A percentile compares a stretch with the other conserved stretches of the same genome.
Evolutionary conservation across 2,329 filamentous ascomycete genomes (phyloP).

Genomic region (Fusarium zealandicum): DNA sequence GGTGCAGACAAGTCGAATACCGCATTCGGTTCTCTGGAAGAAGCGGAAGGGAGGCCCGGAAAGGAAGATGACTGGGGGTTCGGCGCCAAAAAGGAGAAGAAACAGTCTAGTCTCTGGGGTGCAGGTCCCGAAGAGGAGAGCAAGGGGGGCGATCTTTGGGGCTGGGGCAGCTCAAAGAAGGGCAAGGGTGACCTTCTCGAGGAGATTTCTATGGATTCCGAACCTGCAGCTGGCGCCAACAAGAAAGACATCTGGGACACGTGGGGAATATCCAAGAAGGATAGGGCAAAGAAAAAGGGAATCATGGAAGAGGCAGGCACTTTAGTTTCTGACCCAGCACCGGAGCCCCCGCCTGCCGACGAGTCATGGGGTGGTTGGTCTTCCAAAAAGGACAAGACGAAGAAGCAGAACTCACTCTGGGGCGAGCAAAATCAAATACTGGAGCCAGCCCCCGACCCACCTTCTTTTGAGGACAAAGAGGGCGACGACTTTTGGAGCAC

Average conservation of each 20-base stretch:
- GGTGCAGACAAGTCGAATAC: slow-evolving; percentile 57
- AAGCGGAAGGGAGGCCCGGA: slow-evolving; percentile 47
- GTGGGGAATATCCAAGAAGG: slow-evolving; percentile 45
- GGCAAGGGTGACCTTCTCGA: slow-evolving; percentile 34
- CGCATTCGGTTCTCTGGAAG: slow-evolving; percentile 57
- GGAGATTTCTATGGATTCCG: slow-evolving; percentile 32
- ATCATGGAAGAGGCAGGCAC: slow-evolving; percentile 35
- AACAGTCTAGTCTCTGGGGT: slow-evolving; percentile 50
- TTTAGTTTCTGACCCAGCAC: slow-evolving; percentile 32
- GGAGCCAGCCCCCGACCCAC: slow-evolving; percentile 33
- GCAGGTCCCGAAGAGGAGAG: slow-evolving; percentile 45
- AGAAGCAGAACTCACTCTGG: slow-evolving; percentile 41
- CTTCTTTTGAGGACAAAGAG: slow-evolving; percentile 29
- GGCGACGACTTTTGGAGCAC: slow-evolving; percentile 41
- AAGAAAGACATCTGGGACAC: slow-evolving; percentile 46
- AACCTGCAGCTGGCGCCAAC: slow-evolving; percentile 30
- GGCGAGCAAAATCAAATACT: slow-evolving; percentile 33
- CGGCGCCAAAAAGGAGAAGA: slow-evolving; percentile 51
- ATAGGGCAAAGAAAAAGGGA: slow-evolving; percentile 44
- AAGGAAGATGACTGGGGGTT: slow-evolving; percentile 47
- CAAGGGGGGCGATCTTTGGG: slow-evolving; percentile 47
- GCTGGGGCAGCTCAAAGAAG: slow-evolving; percentile 46
- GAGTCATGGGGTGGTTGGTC: slow-evolving; percentile 42
- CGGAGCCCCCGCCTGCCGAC: slow-evolving; percentile 37
- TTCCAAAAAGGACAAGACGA: slow-evolving; percentile 43